A percentile compares a stretch with the other conserved stretches of the same genome.
Conservation (phyloP, 371 early-diverging fungal genomes). For the Mortierella sp. region DNA sequence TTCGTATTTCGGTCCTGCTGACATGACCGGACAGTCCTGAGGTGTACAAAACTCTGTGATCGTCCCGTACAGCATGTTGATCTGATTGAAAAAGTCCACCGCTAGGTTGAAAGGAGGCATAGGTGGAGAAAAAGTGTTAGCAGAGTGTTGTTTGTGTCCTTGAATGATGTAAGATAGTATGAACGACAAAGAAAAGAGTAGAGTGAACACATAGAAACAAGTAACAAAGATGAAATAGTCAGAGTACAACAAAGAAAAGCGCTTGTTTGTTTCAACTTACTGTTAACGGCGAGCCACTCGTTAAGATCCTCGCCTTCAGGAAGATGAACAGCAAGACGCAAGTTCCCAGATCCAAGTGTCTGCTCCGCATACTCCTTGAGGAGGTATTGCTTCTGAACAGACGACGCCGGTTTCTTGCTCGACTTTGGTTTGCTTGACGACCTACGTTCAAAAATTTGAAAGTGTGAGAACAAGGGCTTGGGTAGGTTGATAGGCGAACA, state of each 20-base stretch:
- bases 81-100: constrained; percentile 95
- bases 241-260: background rate
- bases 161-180: no score
- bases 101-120: constrained; percentile 41
- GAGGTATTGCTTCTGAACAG: constrained; percentile 67
- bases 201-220: background rate
- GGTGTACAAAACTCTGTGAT: constrained; percentile 87
- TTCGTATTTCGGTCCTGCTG: constrained; percentile 85
- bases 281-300: constrained; percentile 93
- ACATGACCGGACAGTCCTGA: constrained; percentile 87
- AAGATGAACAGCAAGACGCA: constrained; percentile 78
- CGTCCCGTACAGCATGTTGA: constrained; percentile 91
- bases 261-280: constrained; percentile 31
- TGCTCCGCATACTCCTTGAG: constrained; percentile 74
- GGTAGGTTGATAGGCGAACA: background rate
- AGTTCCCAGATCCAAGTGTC: constrained; percentile 82
- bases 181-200: background rate
- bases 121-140: background rate
- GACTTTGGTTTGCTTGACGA: constrained; percentile 34
- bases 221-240: background rate
- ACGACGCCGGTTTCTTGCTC: constrained; percentile 63
- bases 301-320: constrained; percentile 88
- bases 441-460: background rate
- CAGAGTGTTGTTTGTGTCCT: no score
- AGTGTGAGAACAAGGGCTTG: background rate